These are phyloP conservation scores for Zostera marina DNA, from an alignment of 116 monocot species.

Conservation along the genomic window DNA sequence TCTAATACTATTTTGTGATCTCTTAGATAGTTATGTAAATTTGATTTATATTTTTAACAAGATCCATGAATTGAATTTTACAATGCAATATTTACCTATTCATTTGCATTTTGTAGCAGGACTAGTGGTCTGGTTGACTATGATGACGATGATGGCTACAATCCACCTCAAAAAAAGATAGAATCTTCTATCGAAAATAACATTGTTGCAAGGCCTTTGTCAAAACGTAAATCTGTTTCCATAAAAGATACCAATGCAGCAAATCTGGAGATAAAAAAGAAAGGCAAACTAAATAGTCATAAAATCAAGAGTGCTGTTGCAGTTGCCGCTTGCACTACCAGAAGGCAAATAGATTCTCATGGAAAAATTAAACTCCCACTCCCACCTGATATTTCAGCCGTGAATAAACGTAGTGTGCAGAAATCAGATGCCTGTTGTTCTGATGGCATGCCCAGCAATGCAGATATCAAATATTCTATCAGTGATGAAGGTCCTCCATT, in stretches of 20 bases:
- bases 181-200: conserved; percentile 16
- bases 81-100: not conserved
- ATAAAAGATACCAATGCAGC: not conserved
- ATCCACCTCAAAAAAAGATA: conserved; percentile 35
- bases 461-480: not conserved
- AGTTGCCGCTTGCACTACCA: not conserved
- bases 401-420: not conserved
- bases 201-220: not conserved
- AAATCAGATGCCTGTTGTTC: conserved; percentile 1
- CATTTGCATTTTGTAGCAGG: conserved; percentile 14
- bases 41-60: not conserved
- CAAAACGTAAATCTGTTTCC: not conserved
- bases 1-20: conserved; percentile 15
- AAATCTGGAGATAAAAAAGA: conserved; percentile 2
- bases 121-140: conserved; percentile 68
- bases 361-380: not conserved
- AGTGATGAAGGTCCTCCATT: not conserved
- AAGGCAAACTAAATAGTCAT: not conserved
- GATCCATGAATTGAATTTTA: not conserved
- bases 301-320: not conserved
- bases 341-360: not conserved
- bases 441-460: not conserved
- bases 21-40: conserved; percentile 12
- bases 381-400: not conserved
- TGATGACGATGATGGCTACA: conserved; percentile 56